Base-by-base conservation (phyloP, 2,329 filamentous ascomycete species). In the Botrytis deweyae region DNA sequence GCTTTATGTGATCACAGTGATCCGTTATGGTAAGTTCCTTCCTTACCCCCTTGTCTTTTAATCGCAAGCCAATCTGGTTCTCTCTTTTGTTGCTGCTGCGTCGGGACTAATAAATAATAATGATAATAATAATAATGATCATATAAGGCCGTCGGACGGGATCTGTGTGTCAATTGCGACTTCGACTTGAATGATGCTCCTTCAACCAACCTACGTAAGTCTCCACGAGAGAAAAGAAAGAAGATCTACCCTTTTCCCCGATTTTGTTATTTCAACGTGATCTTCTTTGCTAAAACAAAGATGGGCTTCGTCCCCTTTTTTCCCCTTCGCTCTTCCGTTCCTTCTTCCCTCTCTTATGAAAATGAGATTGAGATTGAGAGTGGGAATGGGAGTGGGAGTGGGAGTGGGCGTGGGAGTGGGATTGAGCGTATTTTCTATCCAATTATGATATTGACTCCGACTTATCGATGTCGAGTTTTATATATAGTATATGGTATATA, bases 11-110 rank as follows among this genome's bases (percentile, higher is more conserved):
- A 33, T 33, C 33, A 33, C 33, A 33, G 33, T 2, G 33, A 49
- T 72, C 42, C 33, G 22, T 71, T 40, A 29, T 62, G 58, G n/a
- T 38, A 49, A 63, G 68, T 36, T 65, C n/a, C 69, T 40, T 44
- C 38, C 40, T 46, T 46, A 29, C 33, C 68, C 58, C 69, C 61
- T 72, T 63, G 33, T 65, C 65, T 49, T 36, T 40, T 71, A 40
- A 38, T 52, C 18, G 12, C 42, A 40, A 62, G 38, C 10, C 62
- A 40, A 36, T 49, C 44, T 65, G 25, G 58, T 65, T n/a, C 49
- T 52, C 25, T n/a, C 10, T n/a, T 52, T 52, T 52, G n/a, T n/a
- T 52, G 49, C 25, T 52, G 49, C 3, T n/a, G 49, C 49, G 49
- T 33, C 33, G 33, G 33, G 33, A 52, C 49, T 52, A 52, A 52